Conservation (phyloP, 1,284 basidiomycete species). For the Agaricales sp. region DNA sequence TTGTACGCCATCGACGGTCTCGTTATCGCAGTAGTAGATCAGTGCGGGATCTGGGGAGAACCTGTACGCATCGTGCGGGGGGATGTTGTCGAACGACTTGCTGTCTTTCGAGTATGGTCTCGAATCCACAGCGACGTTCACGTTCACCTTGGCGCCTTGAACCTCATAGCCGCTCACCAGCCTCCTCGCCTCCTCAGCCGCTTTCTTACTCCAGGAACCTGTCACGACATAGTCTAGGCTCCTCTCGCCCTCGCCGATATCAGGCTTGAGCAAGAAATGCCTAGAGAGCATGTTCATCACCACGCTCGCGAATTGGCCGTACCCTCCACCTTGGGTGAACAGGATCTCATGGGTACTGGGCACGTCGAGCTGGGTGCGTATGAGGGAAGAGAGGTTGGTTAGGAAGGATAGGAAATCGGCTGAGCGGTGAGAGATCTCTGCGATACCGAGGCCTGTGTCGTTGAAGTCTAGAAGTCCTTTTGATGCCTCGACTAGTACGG, state of each 20-base stretch:
- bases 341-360: conserved; percentile 81
- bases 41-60: conserved; percentile 78
- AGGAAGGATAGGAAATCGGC: conserved; percentile 76
- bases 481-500: conserved; percentile 74
- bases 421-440: conserved; percentile 89
- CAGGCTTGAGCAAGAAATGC: conserved; percentile 60
- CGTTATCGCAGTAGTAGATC: conserved; percentile 99
- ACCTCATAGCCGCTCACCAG: conserved; percentile 38
- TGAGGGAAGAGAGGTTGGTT: conserved; percentile 54
- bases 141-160: conserved; percentile 16
- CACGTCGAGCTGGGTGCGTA: conserved; percentile 69
- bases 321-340: conserved; percentile 89
- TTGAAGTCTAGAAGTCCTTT: conserved; percentile 80
- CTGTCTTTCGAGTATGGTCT: conserved; percentile 50
- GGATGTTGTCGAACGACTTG: conserved; percentile 75
- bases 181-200: conserved; percentile 70
- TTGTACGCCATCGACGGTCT: conserved; percentile 96
- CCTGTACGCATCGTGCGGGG: conserved; percentile 56
- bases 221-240: conserved; percentile 83
- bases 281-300: conserved; percentile 83
- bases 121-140: conserved; percentile 66
- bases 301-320: conserved; percentile 82
- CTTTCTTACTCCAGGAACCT: conserved; percentile 87
- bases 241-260: conserved; percentile 41
- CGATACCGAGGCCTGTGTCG: conserved; percentile 85